A percentile compares a stretch with the other conserved stretches of the same genome.
Conservation (phyloP, 345 rosid genomes). For the Rubroshorea leprosula region DNA sequence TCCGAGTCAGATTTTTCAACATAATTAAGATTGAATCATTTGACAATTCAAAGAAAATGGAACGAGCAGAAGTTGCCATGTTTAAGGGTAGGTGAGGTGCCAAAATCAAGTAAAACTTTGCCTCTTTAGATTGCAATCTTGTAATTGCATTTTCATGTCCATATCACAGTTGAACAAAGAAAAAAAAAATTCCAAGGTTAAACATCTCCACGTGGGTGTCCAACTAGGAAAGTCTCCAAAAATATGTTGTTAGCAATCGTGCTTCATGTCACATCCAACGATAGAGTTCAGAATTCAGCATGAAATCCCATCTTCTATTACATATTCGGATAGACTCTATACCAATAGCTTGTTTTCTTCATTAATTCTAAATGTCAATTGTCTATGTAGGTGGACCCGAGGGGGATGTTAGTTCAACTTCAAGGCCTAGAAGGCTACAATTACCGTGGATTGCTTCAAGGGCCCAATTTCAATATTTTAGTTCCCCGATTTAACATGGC, state of each 20-base stretch:
- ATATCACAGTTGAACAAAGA: constrained; percentile 4
- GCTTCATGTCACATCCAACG: constrained; percentile 15
- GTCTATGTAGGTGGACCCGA: too few relatives aligned
- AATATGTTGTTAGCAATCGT: constrained; percentile 7
- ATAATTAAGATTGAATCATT: constrained; percentile 8
- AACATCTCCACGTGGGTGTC: neutral
- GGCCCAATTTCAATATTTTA: too few relatives aligned
- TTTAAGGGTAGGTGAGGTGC: constrained; percentile 4
- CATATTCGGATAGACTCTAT: too few relatives aligned
- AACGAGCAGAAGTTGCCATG: neutral
- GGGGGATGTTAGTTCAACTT: too few relatives aligned
- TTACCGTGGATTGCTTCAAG: too few relatives aligned
- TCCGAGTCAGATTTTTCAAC: too few relatives aligned
- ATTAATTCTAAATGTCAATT: too few relatives aligned
- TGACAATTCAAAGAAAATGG: constrained; percentile 2
- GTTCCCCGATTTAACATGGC: too few relatives aligned
- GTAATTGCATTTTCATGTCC: neutral
- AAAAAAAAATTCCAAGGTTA: neutral
- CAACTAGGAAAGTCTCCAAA: constrained; percentile 5
- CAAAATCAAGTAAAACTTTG: neutral
- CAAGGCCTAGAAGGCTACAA: too few relatives aligned
- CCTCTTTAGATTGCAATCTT: neutral
- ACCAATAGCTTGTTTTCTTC: too few relatives aligned
- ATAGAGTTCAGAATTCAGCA: neutral
- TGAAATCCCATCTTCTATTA: neutral